These are phyloP conservation scores for Trypanosoma lewisi DNA, from an alignment of 208 protist genomes.

Conservation along the genomic window DNA sequence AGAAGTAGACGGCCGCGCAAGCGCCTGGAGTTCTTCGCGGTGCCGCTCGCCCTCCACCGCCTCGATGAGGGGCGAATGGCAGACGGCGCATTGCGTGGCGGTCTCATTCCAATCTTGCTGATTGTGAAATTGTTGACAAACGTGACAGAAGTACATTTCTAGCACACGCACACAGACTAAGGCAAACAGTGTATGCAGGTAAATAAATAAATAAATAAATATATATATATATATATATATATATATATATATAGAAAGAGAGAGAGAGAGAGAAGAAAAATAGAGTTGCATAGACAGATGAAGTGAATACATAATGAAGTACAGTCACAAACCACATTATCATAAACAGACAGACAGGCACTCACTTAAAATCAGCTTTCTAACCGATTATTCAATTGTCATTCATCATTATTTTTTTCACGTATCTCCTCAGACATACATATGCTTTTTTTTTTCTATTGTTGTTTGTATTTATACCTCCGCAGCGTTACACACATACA, in stretches of 20 bases:
- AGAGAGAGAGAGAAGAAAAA: no score
- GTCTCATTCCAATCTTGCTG: background rate
- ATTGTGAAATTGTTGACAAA: constrained; percentile 13
- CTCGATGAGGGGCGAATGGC: constrained; percentile 23
- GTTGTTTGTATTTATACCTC: no score
- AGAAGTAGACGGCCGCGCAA: background rate
- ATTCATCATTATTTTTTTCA: no score
- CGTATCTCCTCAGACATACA: no score
- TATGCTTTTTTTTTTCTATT: no score
- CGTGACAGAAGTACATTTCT: constrained; percentile 26
- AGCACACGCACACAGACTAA: constrained; percentile 13
- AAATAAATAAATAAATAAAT: constrained; percentile 2
- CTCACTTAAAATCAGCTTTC: no score
- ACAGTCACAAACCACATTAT: no score
- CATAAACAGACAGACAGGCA: no score
- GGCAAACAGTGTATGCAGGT: background rate
- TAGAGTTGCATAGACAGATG: no score
- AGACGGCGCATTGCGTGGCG: constrained; percentile 4
- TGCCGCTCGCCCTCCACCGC: constrained; percentile 8
- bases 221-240: background rate
- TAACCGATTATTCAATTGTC: no score
- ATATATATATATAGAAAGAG: no score
- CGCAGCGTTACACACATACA: background rate
- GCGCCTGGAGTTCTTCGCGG: constrained; percentile 8
- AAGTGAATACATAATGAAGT: no score